Conservation (phyloP, 192 early-diverging fungal genomes). For the Dissophora ornata region DNA sequence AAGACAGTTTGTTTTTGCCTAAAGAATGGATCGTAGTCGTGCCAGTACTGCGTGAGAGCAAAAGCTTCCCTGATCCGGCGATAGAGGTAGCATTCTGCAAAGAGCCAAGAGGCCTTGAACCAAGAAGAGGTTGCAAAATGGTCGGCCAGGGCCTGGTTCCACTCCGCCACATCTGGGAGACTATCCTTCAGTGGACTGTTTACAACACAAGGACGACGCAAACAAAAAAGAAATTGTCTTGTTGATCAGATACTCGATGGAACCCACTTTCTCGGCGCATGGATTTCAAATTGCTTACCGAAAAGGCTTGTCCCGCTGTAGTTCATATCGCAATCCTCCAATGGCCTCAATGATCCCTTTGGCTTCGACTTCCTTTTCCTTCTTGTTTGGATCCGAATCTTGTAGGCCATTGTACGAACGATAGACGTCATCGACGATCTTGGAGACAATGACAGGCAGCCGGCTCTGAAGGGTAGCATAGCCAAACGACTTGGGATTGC, state of each 20-base stretch:
- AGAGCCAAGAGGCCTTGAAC: slow-evolving; percentile 84
- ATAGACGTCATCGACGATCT: slow-evolving; percentile 79
- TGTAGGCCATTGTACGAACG: slow-evolving; percentile 56
- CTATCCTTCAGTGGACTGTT: slow-evolving; percentile 67
- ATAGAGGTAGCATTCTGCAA: slow-evolving; percentile 89
- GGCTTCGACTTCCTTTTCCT: slow-evolving; percentile 67
- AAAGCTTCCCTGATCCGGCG: slow-evolving; percentile 75
- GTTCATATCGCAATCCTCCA: slow-evolving; percentile 77
- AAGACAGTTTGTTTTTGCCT: slow-evolving; percentile 76
- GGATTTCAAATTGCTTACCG: slow-evolving; percentile 45
- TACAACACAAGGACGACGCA: too few relatives aligned
- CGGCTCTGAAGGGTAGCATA: slow-evolving; percentile 79
- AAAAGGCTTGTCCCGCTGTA: slow-evolving; percentile 71
- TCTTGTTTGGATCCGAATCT: slow-evolving; percentile 25
- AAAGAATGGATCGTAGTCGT: slow-evolving; percentile 80
- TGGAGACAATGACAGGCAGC: slow-evolving; percentile 87
- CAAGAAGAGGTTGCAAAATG: slow-evolving; percentile 72
- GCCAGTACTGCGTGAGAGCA: slow-evolving; percentile 66
- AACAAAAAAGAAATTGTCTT: too few relatives aligned
- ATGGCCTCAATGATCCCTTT: slow-evolving; percentile 74
- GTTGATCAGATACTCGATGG: too few relatives aligned
- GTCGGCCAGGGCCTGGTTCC: slow-evolving; percentile 70
- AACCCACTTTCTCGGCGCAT: too few relatives aligned
- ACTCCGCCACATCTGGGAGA: slow-evolving; percentile 67
- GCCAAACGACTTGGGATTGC: slow-evolving; percentile 76